Percentiles rank a stretch among this genome's conserved stretches.
These are phyloP conservation scores for Blastobotrys chiropterorum DNA, from an alignment of 805 yeast genomes.

Conservation along the genomic window DNA sequence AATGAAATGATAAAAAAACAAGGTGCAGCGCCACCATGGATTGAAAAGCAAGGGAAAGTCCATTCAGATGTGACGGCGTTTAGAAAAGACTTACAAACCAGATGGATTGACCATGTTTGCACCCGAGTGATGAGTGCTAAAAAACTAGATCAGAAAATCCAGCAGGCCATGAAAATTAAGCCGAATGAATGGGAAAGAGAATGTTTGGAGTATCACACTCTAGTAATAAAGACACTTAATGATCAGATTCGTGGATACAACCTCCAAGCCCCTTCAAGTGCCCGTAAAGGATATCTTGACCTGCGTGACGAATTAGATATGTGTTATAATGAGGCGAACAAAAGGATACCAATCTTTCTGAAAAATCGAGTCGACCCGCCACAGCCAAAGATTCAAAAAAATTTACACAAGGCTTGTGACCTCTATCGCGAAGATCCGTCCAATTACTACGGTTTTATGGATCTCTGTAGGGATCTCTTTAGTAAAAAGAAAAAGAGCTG, in stretches of 20 bases:
- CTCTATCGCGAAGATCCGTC: conserved; percentile 21
- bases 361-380: conserved; percentile 3
- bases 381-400: conserved; percentile 1
- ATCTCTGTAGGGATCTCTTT: conserved; percentile 21
- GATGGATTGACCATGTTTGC: not conserved
- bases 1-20: conserved; percentile 68
- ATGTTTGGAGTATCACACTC: conserved; percentile 30
- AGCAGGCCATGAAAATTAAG: not conserved
- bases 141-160: not conserved
- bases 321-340: conserved; percentile 34
- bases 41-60: conserved; percentile 64
- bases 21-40: conserved; percentile 85
- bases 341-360: conserved; percentile 16
- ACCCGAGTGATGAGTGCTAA: conserved; percentile 8
- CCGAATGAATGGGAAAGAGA: conserved; percentile 35
- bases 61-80: conserved; percentile 43
- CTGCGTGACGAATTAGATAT: conserved; percentile 39
- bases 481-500: not conserved
- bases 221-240: conserved; percentile 39
- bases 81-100: conserved; percentile 27
- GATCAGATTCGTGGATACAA: conserved; percentile 51
- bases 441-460: conserved; percentile 27
- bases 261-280: conserved; percentile 55
- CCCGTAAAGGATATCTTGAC: conserved; percentile 49
- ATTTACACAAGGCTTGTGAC: conserved; percentile 1